A percentile compares a stretch with the other conserved stretches of the same genome.
phyloP scores from a whole-genome alignment of 2,329 filamentous ascomycete species.

The Neonectria punicea region DNA sequence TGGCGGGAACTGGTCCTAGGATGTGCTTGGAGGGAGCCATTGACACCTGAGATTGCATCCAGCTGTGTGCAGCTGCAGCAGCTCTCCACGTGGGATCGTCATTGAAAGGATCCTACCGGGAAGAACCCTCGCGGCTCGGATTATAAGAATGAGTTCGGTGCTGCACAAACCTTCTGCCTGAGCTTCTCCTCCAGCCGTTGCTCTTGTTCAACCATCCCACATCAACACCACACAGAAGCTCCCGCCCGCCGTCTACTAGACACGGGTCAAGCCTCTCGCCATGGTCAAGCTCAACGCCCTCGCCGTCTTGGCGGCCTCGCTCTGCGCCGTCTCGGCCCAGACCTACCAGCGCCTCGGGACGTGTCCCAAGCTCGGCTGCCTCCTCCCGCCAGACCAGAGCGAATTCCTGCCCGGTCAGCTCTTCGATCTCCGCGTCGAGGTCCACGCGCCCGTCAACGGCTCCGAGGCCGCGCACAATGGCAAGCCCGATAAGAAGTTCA shows the following conservation, averaged over 20 bases:
- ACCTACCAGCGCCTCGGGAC: slow-evolving; percentile 69
- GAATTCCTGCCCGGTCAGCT: slow-evolving; percentile 87
- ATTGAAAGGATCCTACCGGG: slow-evolving; percentile 1
- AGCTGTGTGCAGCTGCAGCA: slow-evolving; percentile 5
- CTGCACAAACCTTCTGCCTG: slow-evolving; percentile 21
- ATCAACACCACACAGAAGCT: slow-evolving; percentile 12
- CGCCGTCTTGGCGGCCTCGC: slow-evolving; percentile 48
- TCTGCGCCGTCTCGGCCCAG: slow-evolving; percentile 61
- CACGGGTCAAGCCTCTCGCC: slow-evolving; percentile 23
- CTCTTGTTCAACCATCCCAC: slow-evolving; percentile 22
- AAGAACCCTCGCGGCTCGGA: background rate
- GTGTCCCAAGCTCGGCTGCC: slow-evolving; percentile 68
- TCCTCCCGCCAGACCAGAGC: slow-evolving; percentile 72
- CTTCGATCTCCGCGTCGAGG: slow-evolving; percentile 85
- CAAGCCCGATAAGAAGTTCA: slow-evolving; percentile 79
- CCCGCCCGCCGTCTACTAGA: slow-evolving; percentile 3
- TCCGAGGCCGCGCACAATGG: slow-evolving; percentile 78
- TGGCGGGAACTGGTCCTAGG: slow-evolving; percentile 19
- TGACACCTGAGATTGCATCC: slow-evolving; percentile 26
- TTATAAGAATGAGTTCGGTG: slow-evolving; percentile 38
- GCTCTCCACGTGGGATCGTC: slow-evolving; percentile 22
- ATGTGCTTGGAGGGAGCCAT: slow-evolving; percentile 21
- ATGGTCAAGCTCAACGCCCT: slow-evolving; percentile 52
- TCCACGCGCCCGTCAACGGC: slow-evolving; percentile 84
- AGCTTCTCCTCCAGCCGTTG: slow-evolving; percentile 31